Evolutionary conservation across 2,329 filamentous ascomycete genomes (phyloP).

Genomic region (Fusarium keratoplasticum): DNA sequence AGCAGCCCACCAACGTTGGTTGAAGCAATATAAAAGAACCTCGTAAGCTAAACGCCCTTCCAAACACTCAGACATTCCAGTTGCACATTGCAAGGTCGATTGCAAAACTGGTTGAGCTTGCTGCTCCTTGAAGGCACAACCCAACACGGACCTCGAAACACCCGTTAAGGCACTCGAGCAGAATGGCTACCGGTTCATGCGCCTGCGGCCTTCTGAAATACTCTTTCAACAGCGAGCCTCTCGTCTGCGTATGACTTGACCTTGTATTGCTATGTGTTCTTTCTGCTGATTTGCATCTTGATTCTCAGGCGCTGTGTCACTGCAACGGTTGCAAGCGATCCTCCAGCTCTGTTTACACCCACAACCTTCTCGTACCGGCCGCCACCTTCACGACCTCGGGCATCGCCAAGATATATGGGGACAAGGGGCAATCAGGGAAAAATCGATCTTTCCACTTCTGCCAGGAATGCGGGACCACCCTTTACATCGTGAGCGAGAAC

Average conservation of each 20-base stretch:
- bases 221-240: background rate
- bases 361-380: background rate
- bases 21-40: background rate
- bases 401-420: background rate
- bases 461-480: background rate
- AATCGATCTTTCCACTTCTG: background rate
- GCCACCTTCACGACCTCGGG: background rate
- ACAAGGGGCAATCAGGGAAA: background rate
- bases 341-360: background rate
- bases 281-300: background rate
- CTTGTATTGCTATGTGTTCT: too few species aligned
- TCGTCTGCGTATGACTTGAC: background rate
- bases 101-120: background rate
- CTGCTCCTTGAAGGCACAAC: background rate
- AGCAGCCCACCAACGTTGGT: background rate
- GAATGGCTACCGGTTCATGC: background rate
- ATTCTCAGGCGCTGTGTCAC: background rate
- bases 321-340: background rate
- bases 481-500: background rate
- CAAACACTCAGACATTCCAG: fast-evolving
- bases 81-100: background rate
- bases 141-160: background rate
- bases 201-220: background rate
- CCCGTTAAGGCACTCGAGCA: too few species aligned
- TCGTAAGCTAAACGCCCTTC: fast-evolving